phyloP scores from a whole-genome alignment of 345 rosid genomes.

The Geranium brycei region DNA sequence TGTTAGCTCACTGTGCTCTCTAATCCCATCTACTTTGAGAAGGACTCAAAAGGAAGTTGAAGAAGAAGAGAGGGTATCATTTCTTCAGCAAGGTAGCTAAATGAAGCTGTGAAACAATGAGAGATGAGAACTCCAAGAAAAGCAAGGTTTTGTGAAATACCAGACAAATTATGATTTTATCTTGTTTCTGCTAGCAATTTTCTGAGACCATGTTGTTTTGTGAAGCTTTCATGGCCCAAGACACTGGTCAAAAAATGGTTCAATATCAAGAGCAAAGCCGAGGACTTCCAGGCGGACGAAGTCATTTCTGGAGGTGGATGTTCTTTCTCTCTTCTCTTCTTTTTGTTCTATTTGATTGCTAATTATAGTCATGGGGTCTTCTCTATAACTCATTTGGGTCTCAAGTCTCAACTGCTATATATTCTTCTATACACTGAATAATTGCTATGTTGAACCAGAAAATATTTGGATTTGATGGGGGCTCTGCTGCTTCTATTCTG shows the following conservation, averaged over 20 bases:
- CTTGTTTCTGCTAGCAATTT: conserved; percentile 5
- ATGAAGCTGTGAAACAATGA: conserved; percentile 68
- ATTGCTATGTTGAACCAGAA: conserved; percentile 13
- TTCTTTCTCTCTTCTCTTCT: conserved; percentile 3
- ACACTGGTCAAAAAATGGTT: conserved; percentile 94
- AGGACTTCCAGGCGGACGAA: conserved; percentile 77
- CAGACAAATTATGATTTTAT: conserved; percentile 9
- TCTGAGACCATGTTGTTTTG: conserved; percentile 8
- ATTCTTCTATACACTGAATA: conserved; percentile 17
- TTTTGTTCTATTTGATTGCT: conserved; percentile 1
- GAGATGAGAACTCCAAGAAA: conserved; percentile 66
- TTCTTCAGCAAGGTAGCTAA: conserved; percentile 14
- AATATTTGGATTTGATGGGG: conserved; percentile 14
- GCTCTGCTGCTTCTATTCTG: conserved; percentile 13
- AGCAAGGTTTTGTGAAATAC: conserved; percentile 55
- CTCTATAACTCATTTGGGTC: conserved; percentile 6
- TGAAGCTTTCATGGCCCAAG: conserved; percentile 92
- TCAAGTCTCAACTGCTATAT: conserved; percentile 3
- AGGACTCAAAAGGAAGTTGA: too few relatives aligned
- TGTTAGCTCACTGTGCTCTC: not conserved
- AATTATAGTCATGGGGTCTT: conserved; percentile 11
- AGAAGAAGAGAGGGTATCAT: too few relatives aligned
- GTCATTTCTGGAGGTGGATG: conserved; percentile 33
- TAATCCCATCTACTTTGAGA: too few relatives aligned
- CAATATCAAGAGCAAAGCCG: conserved; percentile 65